Evolutionary conservation across 306 rosid genomes (phyloP), one percentile per base, ranked within the genome.

Genomic region (Senna siamea): DNA sequence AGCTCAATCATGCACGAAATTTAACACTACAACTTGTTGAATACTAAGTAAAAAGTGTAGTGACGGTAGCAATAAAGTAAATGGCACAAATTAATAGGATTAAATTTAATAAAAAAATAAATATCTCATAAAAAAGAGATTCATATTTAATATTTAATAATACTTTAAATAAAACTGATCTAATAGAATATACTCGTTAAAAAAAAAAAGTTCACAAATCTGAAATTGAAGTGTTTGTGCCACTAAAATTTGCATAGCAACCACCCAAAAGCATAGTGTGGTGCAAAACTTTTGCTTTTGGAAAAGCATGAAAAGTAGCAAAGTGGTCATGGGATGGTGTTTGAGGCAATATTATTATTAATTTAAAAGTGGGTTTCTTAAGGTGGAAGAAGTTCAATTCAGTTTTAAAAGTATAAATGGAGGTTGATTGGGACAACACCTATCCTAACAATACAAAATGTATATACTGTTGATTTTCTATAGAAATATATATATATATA

Each of bases 341-440:
- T 38, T 47, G 76, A 51, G 3, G 30, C 3, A 26, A 3, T 26
- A 26, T 26, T 26, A 26, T 26, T 26, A 26, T 26, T 26, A 26
- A 57, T 72, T 62, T 34, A 54, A 71, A 72, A 60, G 84, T 75
- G 69, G 76, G 81, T 71, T 79, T 72, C 79, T 79, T 78, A 75
- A 77, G 81, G 63, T n/a, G 61, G 75, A 80, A 87, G 75, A 80
- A 87, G 85, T 43, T 76, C 22, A 61, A 34, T 76, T 77, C 84
- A 83, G n/a, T 3, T 26, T 26, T 58, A 4, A 4, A 37, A 37
- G 5, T 37, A 37, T 37, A 80, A 73, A 66, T 53, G 78, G 78
- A 15, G 32, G 51, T 76, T 83, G 93, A 91, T 76, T 76, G 76
- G 78, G 90, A 88, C 90, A 76, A 76, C 88, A 87, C 93, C 83